Percentiles rank a stretch among this genome's conserved stretches.
Evolutionary conservation across 495 filamentous ascomycete species (phyloP).

Genomic region (Tuber calosporum): DNA sequence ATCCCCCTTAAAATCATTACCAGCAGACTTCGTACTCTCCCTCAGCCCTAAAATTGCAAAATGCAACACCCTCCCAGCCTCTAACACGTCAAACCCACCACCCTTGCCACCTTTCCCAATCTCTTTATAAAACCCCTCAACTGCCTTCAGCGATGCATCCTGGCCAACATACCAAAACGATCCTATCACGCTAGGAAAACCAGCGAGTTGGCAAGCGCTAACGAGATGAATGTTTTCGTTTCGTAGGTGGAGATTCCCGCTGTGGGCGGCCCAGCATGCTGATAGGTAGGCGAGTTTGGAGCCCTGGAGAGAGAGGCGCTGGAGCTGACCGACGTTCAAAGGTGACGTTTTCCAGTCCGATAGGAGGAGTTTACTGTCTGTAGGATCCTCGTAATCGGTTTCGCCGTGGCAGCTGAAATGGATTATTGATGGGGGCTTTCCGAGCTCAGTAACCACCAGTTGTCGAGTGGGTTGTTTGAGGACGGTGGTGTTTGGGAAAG

Average conservation of each 20-base stretch:
- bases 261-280: slow-evolving; percentile 37
- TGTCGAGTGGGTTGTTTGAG: not conserved
- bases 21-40: not conserved
- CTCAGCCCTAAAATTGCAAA: not conserved
- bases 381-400: slow-evolving; percentile 30
- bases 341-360: slow-evolving; percentile 18
- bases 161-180: slow-evolving; percentile 42
- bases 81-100: not conserved
- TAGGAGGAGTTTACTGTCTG: slow-evolving; percentile 29
- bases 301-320: slow-evolving; percentile 32
- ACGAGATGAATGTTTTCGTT: slow-evolving; percentile 45
- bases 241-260: slow-evolving; percentile 18
- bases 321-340: slow-evolving; percentile 21
- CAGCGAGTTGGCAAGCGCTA: slow-evolving; percentile 43
- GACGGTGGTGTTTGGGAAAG: not conserved
- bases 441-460: slow-evolving; percentile 8
- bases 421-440: slow-evolving; percentile 27
- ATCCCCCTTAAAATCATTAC: slow-evolving; percentile 1
- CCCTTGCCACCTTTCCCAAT: not conserved
- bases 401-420: slow-evolving; percentile 35
- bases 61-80: not conserved
- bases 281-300: slow-evolving; percentile 35
- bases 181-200: slow-evolving; percentile 44
- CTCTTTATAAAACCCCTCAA: not conserved
- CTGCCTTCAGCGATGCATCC: not conserved